These are phyloP conservation scores for Talaromyces funiculosus DNA, from an alignment of 2,329 filamentous ascomycete genomes.

Conservation along the genomic window DNA sequence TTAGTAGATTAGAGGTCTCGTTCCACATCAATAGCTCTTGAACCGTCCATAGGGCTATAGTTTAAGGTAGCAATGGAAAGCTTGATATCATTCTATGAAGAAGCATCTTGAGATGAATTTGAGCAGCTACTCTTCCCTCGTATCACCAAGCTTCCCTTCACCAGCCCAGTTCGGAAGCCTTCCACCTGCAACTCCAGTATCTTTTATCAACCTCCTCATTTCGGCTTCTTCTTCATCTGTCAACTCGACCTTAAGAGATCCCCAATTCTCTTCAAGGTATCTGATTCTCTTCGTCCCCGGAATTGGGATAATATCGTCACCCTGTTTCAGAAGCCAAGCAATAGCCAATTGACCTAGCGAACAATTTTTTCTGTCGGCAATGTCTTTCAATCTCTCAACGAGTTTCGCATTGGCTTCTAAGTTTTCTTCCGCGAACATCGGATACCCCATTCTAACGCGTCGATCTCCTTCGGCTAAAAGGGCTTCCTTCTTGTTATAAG, in stretches of 20 bases:
- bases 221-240: conserved; percentile 4
- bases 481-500: conserved; percentile 1
- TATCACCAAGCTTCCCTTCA: neutral
- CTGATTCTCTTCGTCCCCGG: conserved; percentile 22
- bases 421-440: conserved; percentile 1
- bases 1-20: neutral
- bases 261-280: conserved; percentile 15
- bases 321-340: conserved; percentile 59
- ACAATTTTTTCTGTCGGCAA: conserved; percentile 51
- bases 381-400: conserved; percentile 30
- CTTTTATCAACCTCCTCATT: conserved; percentile 2
- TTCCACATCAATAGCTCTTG: neutral
- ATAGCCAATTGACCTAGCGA: conserved; percentile 56
- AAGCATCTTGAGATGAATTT: too few species aligned
- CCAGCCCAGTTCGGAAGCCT: neutral
- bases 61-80: neutral
- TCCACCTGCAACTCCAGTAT: conserved; percentile 1
- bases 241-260: neutral
- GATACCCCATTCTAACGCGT: neutral
- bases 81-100: neutral
- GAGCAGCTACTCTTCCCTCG: conserved; percentile 8
- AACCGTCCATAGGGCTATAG: too few species aligned
- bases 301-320: conserved; percentile 30
- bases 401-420: conserved; percentile 20
- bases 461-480: neutral